Evolutionary conservation across 345 rosid species (phyloP), one percentile per base, ranked within the genome.

Genomic region (Lepidium sativum): DNA sequence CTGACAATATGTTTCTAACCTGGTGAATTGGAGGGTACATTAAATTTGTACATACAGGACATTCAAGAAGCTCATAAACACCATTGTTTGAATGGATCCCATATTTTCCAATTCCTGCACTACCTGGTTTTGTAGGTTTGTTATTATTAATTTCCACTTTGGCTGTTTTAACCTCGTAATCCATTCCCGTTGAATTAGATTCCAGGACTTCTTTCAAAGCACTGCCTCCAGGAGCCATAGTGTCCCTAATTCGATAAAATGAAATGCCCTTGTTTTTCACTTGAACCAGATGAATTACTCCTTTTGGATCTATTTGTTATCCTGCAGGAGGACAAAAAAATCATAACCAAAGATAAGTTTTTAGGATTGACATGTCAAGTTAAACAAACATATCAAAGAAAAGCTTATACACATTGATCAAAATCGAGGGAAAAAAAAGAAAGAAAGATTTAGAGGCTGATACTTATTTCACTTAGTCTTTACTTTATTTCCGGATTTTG

Each of bases 11-110:
- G 33, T 27, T 60, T 29, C 59, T 45, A 41, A 71, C 96, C 96
- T 88, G 97, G 75, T 86, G 86, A 71, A 91, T 88, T 13, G 96
- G 97, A 77, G 96, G 96, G 75, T 82, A 88, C 91, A 91, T 91
- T 50, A 86, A 39, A 60, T 77, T 83, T 63, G 82, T 72, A 77
- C 97, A 91, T 23, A 91, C 83, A 0, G 94, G 84, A 74, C 97
- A 91, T 64, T 91, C 97, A 4, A 91, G 94, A 45, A 91, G 86
- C 78, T 88, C 87, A 1, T 86, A 87, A 55, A 91, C 88, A 50
- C 83, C 84, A 47, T 86, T 80, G 63, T 72, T 78, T n/a, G 90
- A 78, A 23, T 83, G 65, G 41, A 81, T 56, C 51, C 91, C 83
- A 7, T 60, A 68, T 73, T 77, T 87, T 56, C 87, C 84, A 52